phyloP scores from a whole-genome alignment of 164 flowering plant genomes.

The Euptelea pleiosperma region DNA sequence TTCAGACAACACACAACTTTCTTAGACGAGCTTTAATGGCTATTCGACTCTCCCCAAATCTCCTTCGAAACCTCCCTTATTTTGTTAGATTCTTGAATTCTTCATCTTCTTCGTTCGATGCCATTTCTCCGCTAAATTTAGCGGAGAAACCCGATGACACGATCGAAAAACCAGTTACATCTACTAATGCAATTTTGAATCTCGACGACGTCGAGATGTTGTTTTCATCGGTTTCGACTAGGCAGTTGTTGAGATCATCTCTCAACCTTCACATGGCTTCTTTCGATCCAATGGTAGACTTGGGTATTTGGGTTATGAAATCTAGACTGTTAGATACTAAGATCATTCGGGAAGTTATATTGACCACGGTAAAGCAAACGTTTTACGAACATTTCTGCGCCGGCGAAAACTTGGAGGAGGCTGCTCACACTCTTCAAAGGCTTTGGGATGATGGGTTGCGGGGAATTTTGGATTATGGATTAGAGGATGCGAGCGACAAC shows the following conservation, averaged over 20 bases:
- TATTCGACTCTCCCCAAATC: constrained; percentile 22
- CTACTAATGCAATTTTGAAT: constrained; percentile 19
- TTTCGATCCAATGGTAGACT: constrained; percentile 55
- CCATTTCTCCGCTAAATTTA: constrained; percentile 5
- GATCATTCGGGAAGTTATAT: constrained; percentile 22
- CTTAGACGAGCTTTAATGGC: constrained; percentile 46
- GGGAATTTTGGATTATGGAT: constrained; percentile 70
- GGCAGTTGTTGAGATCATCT: constrained; percentile 43
- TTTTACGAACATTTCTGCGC: constrained; percentile 81
- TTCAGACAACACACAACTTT: no score
- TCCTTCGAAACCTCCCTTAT: constrained; percentile 20
- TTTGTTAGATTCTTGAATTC: constrained; percentile 25
- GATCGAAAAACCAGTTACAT: background rate
- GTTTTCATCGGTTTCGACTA: constrained; percentile 47
- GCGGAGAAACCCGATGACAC: constrained; percentile 15
- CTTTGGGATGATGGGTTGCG: constrained; percentile 51
- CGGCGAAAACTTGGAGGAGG: constrained; percentile 54
- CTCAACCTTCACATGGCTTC: constrained; percentile 47
- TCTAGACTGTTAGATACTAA: constrained; percentile 46
- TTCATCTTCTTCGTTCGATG: constrained; percentile 23
- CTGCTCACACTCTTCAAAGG: constrained; percentile 34
- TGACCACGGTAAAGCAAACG: constrained; percentile 36
- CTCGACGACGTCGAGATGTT: constrained; percentile 42
- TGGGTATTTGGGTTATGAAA: constrained; percentile 64
- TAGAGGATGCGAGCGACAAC: constrained; percentile 63